A percentile compares a stretch with the other conserved stretches of the same genome.
Conservation (phyloP, 148 eudicot genomes). For the Gaultheria prostrata region DNA sequence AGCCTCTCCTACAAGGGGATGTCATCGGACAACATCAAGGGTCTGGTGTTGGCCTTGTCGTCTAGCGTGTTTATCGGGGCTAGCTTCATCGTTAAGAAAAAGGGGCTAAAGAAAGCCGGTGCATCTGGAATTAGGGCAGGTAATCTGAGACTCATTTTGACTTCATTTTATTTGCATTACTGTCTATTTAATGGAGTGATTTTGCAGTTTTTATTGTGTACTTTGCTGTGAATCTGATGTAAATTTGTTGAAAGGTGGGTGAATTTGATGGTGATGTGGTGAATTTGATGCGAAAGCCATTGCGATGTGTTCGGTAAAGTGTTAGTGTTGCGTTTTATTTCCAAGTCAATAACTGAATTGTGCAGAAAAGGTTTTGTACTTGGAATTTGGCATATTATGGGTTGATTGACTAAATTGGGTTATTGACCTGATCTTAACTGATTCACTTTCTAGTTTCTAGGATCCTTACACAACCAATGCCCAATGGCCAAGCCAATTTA, state of each 20-base stretch:
- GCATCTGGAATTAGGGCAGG: slow-evolving; percentile 52
- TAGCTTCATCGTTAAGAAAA: slow-evolving; percentile 57
- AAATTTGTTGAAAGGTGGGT: neutral
- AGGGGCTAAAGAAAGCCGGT: slow-evolving; percentile 53
- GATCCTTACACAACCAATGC: too few species aligned
- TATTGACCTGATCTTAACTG: neutral
- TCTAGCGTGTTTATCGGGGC: slow-evolving; percentile 56
- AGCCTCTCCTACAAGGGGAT: slow-evolving; percentile 44
- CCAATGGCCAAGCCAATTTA: neutral
- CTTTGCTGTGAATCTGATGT: neutral
- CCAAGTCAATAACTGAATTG: neutral
- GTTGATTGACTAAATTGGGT: neutral
- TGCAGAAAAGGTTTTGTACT: neutral
- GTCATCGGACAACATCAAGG: slow-evolving; percentile 57
- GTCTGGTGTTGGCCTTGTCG: slow-evolving; percentile 44
- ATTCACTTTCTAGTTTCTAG: neutral
- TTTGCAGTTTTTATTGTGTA: neutral
- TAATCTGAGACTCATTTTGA: neutral
- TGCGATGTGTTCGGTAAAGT: neutral
- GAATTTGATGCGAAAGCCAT: neutral
- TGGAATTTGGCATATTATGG: neutral
- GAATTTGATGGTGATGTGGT: neutral
- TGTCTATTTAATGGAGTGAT: neutral
- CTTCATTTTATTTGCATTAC: neutral
- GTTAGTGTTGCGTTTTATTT: neutral